Conservation (phyloP, 352 stramenopile species). For the Aphanomyces euteiches region DNA sequence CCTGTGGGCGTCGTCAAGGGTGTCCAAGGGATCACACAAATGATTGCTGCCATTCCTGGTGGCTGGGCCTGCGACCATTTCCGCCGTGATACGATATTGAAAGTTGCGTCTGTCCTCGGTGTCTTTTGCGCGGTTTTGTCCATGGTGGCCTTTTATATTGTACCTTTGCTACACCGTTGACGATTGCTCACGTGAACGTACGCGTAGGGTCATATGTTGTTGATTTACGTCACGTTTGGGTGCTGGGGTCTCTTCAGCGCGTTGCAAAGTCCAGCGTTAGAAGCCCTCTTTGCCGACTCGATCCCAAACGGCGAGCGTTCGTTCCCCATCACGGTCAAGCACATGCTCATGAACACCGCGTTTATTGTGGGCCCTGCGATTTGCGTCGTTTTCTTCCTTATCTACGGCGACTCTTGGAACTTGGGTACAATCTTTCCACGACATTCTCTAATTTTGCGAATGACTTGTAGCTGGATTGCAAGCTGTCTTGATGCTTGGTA, state of each 20-base stretch:
- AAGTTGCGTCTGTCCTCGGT: conserved; percentile 53
- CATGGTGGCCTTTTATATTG: conserved; percentile 46
- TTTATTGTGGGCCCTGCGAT: conserved; percentile 50
- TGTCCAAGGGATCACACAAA: conserved; percentile 75
- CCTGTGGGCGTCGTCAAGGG: conserved; percentile 80
- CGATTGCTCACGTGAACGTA: too few species aligned
- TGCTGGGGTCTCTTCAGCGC: conserved; percentile 79
- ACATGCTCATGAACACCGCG: conserved; percentile 53
- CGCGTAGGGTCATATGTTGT: conserved; percentile 34
- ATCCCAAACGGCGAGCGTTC: conserved; percentile 62
- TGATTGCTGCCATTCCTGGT: conserved; percentile 65
- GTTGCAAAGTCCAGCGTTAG: conserved; percentile 65
- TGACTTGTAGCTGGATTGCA: conserved; percentile 38
- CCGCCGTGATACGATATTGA: conserved; percentile 63
- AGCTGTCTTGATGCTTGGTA: conserved; percentile 62
- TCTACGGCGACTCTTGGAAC: conserved; percentile 74
- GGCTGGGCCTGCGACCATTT: conserved; percentile 68
- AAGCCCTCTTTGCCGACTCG: conserved; percentile 84
- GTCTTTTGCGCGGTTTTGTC: conserved; percentile 48
- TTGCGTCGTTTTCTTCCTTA: conserved; percentile 64
- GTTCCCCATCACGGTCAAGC: conserved; percentile 71
- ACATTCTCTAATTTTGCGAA: background rate
- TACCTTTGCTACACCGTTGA: background rate
- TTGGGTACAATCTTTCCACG: conserved; percentile 29
- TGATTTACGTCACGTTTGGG: conserved; percentile 62